Conservation (phyloP, 2,329 filamentous ascomycete species). For the Verticillium nubilum region DNA sequence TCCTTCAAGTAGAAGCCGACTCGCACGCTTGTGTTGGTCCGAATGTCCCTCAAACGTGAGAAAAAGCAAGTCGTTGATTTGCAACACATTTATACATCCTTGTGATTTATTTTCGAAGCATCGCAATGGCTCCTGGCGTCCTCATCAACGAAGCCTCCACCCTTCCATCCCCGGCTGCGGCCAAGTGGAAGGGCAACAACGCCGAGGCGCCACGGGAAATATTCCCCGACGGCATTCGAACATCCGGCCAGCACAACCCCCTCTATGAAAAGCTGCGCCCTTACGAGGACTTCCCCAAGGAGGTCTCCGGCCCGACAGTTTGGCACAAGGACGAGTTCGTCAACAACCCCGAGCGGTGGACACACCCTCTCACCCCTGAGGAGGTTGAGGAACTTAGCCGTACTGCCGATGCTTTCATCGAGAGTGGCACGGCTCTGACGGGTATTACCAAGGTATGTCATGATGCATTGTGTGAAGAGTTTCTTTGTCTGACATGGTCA, state of each 20-base stretch:
- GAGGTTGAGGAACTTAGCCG: constrained; percentile 63
- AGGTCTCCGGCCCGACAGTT: constrained; percentile 66
- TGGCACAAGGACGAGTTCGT: constrained; percentile 65
- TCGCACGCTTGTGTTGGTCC: not conserved
- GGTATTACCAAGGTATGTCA: constrained; percentile 44
- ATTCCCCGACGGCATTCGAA: constrained; percentile 44
- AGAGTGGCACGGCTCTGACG: constrained; percentile 59
- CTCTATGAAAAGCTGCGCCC: constrained; percentile 59
- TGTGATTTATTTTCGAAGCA: not conserved
- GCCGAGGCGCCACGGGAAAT: constrained; percentile 26
- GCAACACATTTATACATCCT: not conserved
- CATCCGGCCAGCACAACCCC: constrained; percentile 66
- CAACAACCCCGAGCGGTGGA: constrained; percentile 62
- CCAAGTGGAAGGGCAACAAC: constrained; percentile 20
- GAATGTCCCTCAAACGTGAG: not conserved
- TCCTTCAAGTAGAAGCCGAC: not conserved
- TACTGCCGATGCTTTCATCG: constrained; percentile 65
- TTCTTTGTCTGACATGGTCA: not conserved
- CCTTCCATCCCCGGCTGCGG: constrained; percentile 1
- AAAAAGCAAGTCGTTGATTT: not conserved
- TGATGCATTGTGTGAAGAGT: not conserved
- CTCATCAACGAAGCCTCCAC: constrained; percentile 11
- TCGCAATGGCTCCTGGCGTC: constrained; percentile 13
- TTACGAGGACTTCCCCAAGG: constrained; percentile 64
- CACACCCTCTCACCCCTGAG: constrained; percentile 59